Conservation (phyloP, 306 rosid species). For the Trifolium subterraneum region DNA sequence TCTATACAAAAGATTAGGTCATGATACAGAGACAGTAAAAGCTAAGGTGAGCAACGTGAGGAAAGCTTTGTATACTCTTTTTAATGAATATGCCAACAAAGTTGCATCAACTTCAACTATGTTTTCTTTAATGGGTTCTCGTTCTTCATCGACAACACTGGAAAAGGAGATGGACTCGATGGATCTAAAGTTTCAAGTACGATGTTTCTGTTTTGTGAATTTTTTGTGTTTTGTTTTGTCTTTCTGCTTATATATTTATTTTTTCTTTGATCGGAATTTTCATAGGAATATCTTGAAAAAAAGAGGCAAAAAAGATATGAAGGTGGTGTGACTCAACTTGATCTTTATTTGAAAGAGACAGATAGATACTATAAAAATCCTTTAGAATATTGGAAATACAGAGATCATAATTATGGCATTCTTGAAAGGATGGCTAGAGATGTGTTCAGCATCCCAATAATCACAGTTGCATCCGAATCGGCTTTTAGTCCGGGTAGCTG, state of each 20-base stretch:
- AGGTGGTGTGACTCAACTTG: constrained; percentile 27
- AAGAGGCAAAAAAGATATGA: constrained; percentile 5
- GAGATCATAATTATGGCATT: neutral
- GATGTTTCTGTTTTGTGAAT: constrained; percentile 1
- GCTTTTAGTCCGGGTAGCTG: constrained; percentile 1
- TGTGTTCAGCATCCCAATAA: constrained; percentile 27
- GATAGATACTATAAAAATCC: neutral
- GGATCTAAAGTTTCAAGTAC: neutral
- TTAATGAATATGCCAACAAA: constrained; percentile 29
- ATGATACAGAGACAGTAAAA: neutral
- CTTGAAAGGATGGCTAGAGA: constrained; percentile 37
- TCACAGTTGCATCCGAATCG: constrained; percentile 24
- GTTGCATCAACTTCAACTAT: neutral
- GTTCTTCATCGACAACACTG: neutral
- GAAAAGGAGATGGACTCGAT: neutral
- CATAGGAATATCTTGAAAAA: constrained; percentile 1
- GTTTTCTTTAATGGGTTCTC: neutral
- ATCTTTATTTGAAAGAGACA: constrained; percentile 32
- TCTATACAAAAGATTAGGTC: neutral
- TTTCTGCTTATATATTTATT: constrained; percentile 6
- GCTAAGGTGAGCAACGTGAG: constrained; percentile 23
- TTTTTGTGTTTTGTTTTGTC: neutral
- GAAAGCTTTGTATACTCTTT: constrained; percentile 26
- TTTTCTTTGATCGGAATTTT: constrained; percentile 11
- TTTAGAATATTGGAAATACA: constrained; percentile 7